Evolutionary conservation across 768 basidiomycete genomes (phyloP).

Genomic region (Boletus insuetus): DNA sequence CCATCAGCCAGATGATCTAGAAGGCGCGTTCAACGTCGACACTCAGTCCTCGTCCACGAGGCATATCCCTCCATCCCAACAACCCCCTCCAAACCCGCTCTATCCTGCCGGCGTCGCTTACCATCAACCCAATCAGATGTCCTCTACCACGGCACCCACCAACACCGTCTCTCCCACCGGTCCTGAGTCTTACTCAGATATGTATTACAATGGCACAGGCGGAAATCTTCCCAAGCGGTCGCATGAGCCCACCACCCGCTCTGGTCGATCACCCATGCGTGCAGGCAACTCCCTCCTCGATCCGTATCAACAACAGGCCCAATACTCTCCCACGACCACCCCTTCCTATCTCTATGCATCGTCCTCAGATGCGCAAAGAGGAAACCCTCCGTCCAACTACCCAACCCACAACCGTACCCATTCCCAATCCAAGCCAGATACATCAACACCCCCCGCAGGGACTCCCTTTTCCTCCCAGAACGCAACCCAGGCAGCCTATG

Average conservation of each 20-base stretch:
- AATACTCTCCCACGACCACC: slow-evolving; percentile 56
- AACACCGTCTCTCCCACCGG: slow-evolving; percentile 37
- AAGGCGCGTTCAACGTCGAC: slow-evolving; percentile 47
- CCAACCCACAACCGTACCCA: slow-evolving; percentile 56
- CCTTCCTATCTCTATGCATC: slow-evolving; percentile 44
- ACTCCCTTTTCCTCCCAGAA: slow-evolving; percentile 59
- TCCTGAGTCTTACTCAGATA: slow-evolving; percentile 52
- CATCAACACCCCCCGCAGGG: slow-evolving; percentile 44
- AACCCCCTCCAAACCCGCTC: slow-evolving; percentile 44
- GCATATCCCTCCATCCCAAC: slow-evolving; percentile 8
- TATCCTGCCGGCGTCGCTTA: slow-evolving; percentile 59
- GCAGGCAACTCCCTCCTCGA: slow-evolving; percentile 56
- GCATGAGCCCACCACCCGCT: slow-evolving; percentile 49
- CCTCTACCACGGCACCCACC: slow-evolving; percentile 32
- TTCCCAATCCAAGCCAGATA: slow-evolving; percentile 55
- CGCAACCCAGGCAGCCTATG: slow-evolving; percentile 40
- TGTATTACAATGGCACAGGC: slow-evolving; percentile 56
- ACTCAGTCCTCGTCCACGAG: slow-evolving; percentile 18
- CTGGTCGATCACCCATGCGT: slow-evolving; percentile 63
- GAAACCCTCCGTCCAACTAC: slow-evolving; percentile 40
- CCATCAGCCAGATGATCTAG: slow-evolving; percentile 68
- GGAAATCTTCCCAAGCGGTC: slow-evolving; percentile 53
- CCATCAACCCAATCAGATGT: slow-evolving; percentile 40
- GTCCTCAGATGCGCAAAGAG: slow-evolving; percentile 40
- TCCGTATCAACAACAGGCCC: slow-evolving; percentile 65